Base-by-base conservation (phyloP, 305 asterid genomes). In the Fraxinus sp. region DNA sequence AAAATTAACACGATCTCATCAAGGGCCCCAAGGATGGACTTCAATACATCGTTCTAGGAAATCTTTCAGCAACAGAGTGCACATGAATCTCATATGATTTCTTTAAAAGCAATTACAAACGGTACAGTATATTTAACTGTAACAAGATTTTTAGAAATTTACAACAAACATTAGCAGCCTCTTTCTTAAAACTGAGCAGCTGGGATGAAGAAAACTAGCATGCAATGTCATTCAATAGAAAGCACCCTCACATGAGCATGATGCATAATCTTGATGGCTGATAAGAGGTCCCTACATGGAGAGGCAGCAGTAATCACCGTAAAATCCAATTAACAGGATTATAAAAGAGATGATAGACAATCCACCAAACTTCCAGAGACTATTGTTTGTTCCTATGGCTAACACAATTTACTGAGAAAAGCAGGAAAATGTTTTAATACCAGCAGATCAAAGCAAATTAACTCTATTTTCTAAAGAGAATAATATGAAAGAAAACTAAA, bases 131-230 rank as follows among this genome's bases (percentile, higher is more conserved):
- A 32, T 79, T 77, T 79, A 77, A 82, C 24, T 49, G 43, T 16
- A 80, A 77, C 82, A 88, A 80, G 86, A 85, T 72, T 74, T 43
- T 85, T 28, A 82, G 82, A 86, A 84, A 82, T 87, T 90, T 86
- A 87, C 86, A 86, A 75, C 81, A 83, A 81, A 86, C 79, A 83
- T 37, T 28, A 80, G 82, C 85, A 55, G 83, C 86, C 83, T 79
- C 78, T 79, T 80, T 64, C 64, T 52, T 16, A 52, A 52, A 16
- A 52, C 22, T 52, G 24, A 52, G 64, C 71, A 82, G 82, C 87
- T 77, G 75, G 78, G 64, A 59, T 20, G 77, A 74, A 84, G 71
- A 87, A 52, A 35, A 18, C 24, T 20, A 33, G 2, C 64, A 16
- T 49, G 46, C 80, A 52, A 77, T 0, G 18, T 3, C 26, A 35